These are phyloP conservation scores for Apiospora aurea DNA, from an alignment of 2,329 filamentous ascomycete genomes.

Conservation along the genomic window DNA sequence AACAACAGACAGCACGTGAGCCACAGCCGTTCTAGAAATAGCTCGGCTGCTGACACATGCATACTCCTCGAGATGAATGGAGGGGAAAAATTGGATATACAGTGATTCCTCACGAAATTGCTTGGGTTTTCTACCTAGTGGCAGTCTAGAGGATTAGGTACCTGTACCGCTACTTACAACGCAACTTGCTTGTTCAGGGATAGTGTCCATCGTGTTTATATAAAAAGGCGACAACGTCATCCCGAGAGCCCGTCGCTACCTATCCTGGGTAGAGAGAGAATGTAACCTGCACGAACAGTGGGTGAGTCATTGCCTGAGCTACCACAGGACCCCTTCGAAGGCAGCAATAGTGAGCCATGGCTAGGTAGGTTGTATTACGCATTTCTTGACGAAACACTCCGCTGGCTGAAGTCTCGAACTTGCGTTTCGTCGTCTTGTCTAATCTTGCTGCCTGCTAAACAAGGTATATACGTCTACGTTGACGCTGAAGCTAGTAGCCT, in stretches of 20 bases:
- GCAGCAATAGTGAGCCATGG: neutral
- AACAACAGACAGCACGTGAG: neutral
- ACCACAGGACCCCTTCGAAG: neutral
- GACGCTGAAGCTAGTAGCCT: neutral
- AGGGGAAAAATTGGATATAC: neutral
- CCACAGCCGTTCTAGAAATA: constrained; percentile 7
- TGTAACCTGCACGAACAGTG: neutral
- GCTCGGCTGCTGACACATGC: neutral
- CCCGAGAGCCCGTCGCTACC: neutral
- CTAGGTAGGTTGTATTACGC: constrained; percentile 1
- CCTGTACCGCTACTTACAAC: neutral
- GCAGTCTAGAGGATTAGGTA: no score
- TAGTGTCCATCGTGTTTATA: neutral
- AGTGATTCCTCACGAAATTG: neutral
- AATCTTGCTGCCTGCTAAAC: neutral
- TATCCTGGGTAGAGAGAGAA: neutral
- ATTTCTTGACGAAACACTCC: constrained; percentile 1
- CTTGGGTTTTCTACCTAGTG: neutral
- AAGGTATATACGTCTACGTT: constrained; percentile 1
- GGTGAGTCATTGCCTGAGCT: constrained; percentile 5
- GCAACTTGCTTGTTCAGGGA: neutral
- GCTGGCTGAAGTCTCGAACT: no score
- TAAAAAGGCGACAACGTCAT: neutral
- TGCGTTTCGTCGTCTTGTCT: no score
- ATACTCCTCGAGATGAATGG: no score